phyloP scores from a whole-genome alignment of 306 rosid species.

The Vigna hirtella region DNA sequence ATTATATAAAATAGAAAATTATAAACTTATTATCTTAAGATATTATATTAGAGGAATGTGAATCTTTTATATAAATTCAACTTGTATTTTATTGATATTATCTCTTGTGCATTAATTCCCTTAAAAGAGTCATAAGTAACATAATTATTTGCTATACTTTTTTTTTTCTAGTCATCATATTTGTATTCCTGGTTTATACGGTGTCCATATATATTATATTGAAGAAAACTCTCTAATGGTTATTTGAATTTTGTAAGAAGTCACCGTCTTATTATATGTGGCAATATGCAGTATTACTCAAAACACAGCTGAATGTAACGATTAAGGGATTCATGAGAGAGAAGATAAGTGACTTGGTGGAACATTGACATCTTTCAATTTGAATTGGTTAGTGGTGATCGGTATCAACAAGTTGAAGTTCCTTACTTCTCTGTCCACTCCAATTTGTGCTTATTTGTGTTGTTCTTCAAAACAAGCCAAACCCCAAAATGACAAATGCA shows the following conservation, averaged over 20 bases:
- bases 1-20: too few relatives aligned
- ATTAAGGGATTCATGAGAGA: not conserved
- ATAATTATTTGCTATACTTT: too few relatives aligned
- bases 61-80: too few relatives aligned
- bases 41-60: too few relatives aligned
- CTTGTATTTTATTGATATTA: too few relatives aligned
- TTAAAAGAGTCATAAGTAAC: too few relatives aligned
- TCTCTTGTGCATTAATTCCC: too few relatives aligned
- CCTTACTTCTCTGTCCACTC: slow-evolving; percentile 7
- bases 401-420: slow-evolving; percentile 19
- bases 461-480: slow-evolving; percentile 39
- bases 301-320: not conserved
- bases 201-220: not conserved
- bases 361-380: slow-evolving; percentile 13
- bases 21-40: too few relatives aligned
- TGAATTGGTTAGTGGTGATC: slow-evolving; percentile 44
- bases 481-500: slow-evolving; percentile 38
- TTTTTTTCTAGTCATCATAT: too few relatives aligned
- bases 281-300: slow-evolving; percentile 1
- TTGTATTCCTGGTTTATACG: slow-evolving; percentile 1
- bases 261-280: slow-evolving; percentile 1
- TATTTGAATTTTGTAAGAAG: not conserved
- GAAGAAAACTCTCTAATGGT: not conserved
- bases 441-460: slow-evolving; percentile 12
- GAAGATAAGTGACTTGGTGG: not conserved